Percentiles rank a stretch among this genome's conserved stretches.
phyloP scores from a whole-genome alignment of 495 filamentous ascomycete species.

The Penicillium arizonense region DNA sequence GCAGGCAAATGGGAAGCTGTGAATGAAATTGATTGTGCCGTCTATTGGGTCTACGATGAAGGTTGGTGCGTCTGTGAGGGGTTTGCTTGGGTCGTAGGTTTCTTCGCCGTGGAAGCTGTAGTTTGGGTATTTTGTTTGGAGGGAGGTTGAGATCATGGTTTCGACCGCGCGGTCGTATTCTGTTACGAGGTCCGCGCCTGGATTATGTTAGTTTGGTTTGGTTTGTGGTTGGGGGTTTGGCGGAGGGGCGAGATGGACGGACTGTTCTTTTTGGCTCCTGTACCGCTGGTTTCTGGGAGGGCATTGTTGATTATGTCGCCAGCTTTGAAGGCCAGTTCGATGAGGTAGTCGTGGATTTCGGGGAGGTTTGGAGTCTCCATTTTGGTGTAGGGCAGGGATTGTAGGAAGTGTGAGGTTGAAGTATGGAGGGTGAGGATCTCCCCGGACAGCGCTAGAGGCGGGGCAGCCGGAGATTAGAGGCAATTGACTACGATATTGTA shows the following conservation, averaged over 20 bases:
- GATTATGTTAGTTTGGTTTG: constrained; percentile 9
- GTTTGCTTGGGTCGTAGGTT: constrained; percentile 68
- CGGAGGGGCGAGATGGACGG: constrained; percentile 6
- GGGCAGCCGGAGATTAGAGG: not conserved
- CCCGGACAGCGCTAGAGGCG: constrained; percentile 1
- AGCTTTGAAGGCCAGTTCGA: constrained; percentile 71
- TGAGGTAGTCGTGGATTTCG: constrained; percentile 76
- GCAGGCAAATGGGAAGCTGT: constrained; percentile 75
- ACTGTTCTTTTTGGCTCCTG: constrained; percentile 87
- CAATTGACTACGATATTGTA: not conserved
- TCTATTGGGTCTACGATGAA: constrained; percentile 92
- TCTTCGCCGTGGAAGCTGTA: constrained; percentile 82
- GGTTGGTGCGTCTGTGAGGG: constrained; percentile 67
- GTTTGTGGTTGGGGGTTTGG: not conserved
- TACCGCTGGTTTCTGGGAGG: constrained; percentile 59
- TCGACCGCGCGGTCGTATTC: constrained; percentile 85
- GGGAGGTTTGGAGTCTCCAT: constrained; percentile 55
- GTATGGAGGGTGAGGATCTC: not conserved
- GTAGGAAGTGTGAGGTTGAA: not conserved
- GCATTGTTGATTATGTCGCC: constrained; percentile 80
- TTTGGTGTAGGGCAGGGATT: not conserved
- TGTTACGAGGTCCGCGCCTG: constrained; percentile 82
- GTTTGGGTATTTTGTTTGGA: constrained; percentile 62
- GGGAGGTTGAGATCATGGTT: constrained; percentile 62
- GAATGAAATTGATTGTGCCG: constrained; percentile 87